Evolutionary conservation across 495 filamentous ascomycete genomes (phyloP).

Genomic region (Letharia lupina): DNA sequence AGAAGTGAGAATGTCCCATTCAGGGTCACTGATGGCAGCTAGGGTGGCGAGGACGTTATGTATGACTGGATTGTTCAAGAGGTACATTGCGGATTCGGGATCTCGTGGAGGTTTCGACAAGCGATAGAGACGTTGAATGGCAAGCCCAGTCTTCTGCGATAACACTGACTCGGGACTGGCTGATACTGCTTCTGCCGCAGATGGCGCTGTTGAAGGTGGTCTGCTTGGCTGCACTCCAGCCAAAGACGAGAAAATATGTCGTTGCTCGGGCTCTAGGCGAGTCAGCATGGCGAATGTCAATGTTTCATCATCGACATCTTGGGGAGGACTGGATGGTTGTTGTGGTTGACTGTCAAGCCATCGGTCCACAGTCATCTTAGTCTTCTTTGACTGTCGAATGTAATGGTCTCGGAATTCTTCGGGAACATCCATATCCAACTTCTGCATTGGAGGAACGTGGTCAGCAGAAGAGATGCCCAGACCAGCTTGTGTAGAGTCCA

Average conservation of each 20-base stretch:
- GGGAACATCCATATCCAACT: conserved; percentile 83
- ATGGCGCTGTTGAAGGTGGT: conserved; percentile 26
- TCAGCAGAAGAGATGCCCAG: conserved; percentile 47
- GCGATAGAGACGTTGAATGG: conserved; percentile 79
- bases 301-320: conserved; percentile 87
- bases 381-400: conserved; percentile 78
- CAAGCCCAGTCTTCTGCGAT: conserved; percentile 59
- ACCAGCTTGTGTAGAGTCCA: conserved; percentile 44
- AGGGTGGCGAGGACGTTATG: conserved; percentile 85
- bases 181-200: conserved; percentile 25
- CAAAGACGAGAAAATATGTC: conserved; percentile 68
- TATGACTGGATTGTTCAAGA: conserved; percentile 70
- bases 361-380: conserved; percentile 69
- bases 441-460: conserved; percentile 60
- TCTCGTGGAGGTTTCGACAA: conserved; percentile 63
- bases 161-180: conserved; percentile 55
- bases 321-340: conserved; percentile 59
- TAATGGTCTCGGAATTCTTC: conserved; percentile 87
- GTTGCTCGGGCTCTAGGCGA: conserved; percentile 65
- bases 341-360: conserved; percentile 78
- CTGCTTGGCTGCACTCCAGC: conserved; percentile 57
- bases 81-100: conserved; percentile 77
- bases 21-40: conserved; percentile 70
- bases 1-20: conserved; percentile 95
- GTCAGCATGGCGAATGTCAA: conserved; percentile 88